A percentile compares a stretch with the other conserved stretches of the same genome.
Conservation (phyloP, 208 protist species). For the Tritrichomonas musculus region DNA sequence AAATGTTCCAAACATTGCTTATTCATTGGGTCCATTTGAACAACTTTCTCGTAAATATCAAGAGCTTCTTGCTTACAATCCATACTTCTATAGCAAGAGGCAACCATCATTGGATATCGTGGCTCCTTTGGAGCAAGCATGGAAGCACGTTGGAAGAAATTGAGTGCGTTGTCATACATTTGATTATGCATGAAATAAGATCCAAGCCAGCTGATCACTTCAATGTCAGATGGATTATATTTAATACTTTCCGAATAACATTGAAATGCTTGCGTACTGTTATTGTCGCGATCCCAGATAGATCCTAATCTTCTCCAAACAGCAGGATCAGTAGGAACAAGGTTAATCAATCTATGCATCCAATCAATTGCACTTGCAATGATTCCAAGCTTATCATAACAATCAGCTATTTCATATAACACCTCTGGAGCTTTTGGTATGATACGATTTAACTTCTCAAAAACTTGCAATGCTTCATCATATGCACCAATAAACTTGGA, state of each 20-base stretch:
- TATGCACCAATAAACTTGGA: slow-evolving; percentile 61
- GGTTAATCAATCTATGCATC: slow-evolving; percentile 52
- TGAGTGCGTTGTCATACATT: slow-evolving; percentile 85
- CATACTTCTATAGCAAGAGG: slow-evolving; percentile 28
- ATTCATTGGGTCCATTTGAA: not conserved
- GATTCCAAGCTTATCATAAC: slow-evolving; percentile 25
- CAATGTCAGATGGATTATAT: slow-evolving; percentile 75
- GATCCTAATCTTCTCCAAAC: slow-evolving; percentile 75
- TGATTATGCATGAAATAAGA: slow-evolving; percentile 71
- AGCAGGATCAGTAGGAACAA: slow-evolving; percentile 77
- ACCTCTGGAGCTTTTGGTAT: slow-evolving; percentile 81
- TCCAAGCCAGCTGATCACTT: slow-evolving; percentile 89
- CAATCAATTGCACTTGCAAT: slow-evolving; percentile 49
- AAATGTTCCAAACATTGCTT: slow-evolving; percentile 1
- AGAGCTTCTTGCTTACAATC: slow-evolving; percentile 9
- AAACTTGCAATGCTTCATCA: slow-evolving; percentile 65
- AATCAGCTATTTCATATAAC: slow-evolving; percentile 69
- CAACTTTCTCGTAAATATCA: slow-evolving; percentile 14
- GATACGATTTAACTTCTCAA: slow-evolving; percentile 76
- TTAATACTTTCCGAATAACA: slow-evolving; percentile 37
- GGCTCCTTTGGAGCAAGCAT: slow-evolving; percentile 83
- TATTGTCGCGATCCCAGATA: slow-evolving; percentile 69
- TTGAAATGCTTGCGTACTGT: slow-evolving; percentile 44
- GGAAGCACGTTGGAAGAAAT: slow-evolving; percentile 86
- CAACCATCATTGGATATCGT: slow-evolving; percentile 80